Percentiles rank a stretch among this genome's conserved stretches.
phyloP scores from a whole-genome alignment of 164 flowering plant genomes.

The Stephania japonica region DNA sequence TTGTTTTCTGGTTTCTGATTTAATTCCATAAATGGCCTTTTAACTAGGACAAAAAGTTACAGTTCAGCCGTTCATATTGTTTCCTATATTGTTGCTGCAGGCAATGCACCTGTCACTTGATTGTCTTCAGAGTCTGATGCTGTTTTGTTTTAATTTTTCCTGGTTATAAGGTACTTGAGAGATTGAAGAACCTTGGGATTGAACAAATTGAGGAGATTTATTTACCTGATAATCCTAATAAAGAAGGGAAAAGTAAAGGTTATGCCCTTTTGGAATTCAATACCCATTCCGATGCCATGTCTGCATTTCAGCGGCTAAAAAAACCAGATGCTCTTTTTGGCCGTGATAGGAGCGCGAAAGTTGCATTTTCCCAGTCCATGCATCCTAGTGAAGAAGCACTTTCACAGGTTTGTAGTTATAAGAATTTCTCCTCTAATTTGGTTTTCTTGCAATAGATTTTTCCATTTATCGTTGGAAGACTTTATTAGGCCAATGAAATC shows the following conservation, averaged over 20 bases:
- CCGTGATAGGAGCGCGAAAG: conserved; percentile 35
- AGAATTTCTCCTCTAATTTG: background rate
- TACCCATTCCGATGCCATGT: conserved; percentile 33
- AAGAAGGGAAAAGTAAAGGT: conserved; percentile 33
- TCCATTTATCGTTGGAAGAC: background rate
- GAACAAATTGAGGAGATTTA: conserved; percentile 28
- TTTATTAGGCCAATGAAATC: background rate
- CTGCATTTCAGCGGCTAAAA: conserved; percentile 33
- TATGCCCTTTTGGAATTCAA: conserved; percentile 36
- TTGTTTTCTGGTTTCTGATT: background rate
- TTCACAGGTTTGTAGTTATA: conserved; percentile 29
- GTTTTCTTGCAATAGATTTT: background rate
- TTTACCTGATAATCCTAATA: conserved; percentile 34
- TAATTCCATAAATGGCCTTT: background rate
- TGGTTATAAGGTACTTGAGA: conserved; percentile 27
- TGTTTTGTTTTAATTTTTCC: conserved; percentile 7
- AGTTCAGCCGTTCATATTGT: background rate
- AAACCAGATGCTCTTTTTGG: conserved; percentile 45
- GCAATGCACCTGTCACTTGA: conserved; percentile 1
- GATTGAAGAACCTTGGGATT: conserved; percentile 26
- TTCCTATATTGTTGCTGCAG: conserved; percentile 5
- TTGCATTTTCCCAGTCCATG: conserved; percentile 30
- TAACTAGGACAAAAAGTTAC: background rate
- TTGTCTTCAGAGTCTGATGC: conserved; percentile 12
- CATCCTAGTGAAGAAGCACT: conserved; percentile 33